Conservation (phyloP, 2,329 filamentous ascomycete genomes). For the Boeremia exigua region DNA sequence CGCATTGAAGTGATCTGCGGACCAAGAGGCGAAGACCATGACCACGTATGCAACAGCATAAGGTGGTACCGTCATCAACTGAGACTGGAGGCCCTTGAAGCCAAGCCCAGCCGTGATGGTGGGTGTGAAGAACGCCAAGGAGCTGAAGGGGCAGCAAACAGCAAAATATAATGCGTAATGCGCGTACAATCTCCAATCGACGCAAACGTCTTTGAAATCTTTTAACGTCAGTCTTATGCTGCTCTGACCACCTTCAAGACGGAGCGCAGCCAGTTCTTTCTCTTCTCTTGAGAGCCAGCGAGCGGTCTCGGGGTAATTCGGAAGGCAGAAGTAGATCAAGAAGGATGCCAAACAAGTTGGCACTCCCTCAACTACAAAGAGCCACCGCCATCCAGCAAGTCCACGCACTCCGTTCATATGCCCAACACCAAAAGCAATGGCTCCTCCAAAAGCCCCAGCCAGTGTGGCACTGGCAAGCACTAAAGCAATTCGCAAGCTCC, state of each 20-base stretch:
- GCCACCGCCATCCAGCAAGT: neutral
- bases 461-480: neutral
- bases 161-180: slow-evolving; percentile 54
- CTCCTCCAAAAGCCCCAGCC: neutral
- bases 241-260: neutral
- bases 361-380: neutral
- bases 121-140: slow-evolving; percentile 66
- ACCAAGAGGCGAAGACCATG: slow-evolving; percentile 40
- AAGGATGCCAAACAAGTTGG: neutral
- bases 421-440: neutral
- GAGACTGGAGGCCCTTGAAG: slow-evolving; percentile 62
- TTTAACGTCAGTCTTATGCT: neutral
- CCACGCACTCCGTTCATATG: neutral
- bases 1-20: slow-evolving; percentile 26
- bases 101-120: slow-evolving; percentile 67
- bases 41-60: slow-evolving; percentile 67
- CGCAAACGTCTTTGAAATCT: neutral
- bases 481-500: neutral
- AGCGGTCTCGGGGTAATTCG: neutral
- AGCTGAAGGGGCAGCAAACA: slow-evolving; percentile 26
- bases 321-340: neutral
- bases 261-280: neutral
- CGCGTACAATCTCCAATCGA: neutral
- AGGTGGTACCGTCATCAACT: slow-evolving; percentile 72
- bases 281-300: neutral